A percentile compares a stretch with the other conserved stretches of the same genome.
Evolutionary conservation across 1,139 yeast species (phyloP).

Genomic region (Wickerhamiella pararugosa): DNA sequence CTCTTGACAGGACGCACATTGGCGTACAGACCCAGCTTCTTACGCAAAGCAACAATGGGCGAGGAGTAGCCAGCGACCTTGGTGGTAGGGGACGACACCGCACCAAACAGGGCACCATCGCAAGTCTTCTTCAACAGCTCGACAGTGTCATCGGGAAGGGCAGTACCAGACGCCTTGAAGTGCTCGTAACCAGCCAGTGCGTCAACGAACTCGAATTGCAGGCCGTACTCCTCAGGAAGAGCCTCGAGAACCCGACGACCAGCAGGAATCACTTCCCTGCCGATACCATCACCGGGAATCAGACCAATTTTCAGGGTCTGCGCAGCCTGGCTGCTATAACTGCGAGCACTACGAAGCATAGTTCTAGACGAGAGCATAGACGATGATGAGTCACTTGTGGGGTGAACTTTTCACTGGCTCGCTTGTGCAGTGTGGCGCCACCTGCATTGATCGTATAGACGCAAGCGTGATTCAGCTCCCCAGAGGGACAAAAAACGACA

Average conservation of each 20-base stretch:
- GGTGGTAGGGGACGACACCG: slow-evolving; percentile 83
- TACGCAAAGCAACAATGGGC: slow-evolving; percentile 94
- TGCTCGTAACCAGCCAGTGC: slow-evolving; percentile 88
- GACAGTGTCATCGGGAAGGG: slow-evolving; percentile 87
- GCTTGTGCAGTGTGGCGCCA: no score
- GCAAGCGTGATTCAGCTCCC: no score
- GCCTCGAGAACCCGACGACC: slow-evolving; percentile 76
- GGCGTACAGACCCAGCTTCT: slow-evolving; percentile 86
- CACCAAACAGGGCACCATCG: slow-evolving; percentile 95
- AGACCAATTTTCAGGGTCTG: slow-evolving; percentile 29
- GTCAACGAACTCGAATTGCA: slow-evolving; percentile 71
- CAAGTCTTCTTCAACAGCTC: slow-evolving; percentile 64
- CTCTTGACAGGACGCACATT: slow-evolving; percentile 96
- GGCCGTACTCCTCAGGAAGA: slow-evolving; percentile 57
- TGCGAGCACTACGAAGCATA: slow-evolving; percentile 5
- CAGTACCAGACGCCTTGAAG: slow-evolving; percentile 85
- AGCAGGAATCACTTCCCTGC: slow-evolving; percentile 92
- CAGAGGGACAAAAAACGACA: no score
- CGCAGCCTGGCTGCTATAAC: slow-evolving; percentile 13
- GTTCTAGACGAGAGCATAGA: no score
- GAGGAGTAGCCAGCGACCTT: slow-evolving; percentile 95
- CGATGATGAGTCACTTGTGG: slow-evolving; percentile 2
- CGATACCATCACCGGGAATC: slow-evolving; percentile 98
- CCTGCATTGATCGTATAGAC: no score
- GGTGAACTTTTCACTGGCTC: neutral